These are phyloP conservation scores for Furcasterigmium furcatum DNA, from an alignment of 2,329 filamentous ascomycete genomes.

Conservation along the genomic window DNA sequence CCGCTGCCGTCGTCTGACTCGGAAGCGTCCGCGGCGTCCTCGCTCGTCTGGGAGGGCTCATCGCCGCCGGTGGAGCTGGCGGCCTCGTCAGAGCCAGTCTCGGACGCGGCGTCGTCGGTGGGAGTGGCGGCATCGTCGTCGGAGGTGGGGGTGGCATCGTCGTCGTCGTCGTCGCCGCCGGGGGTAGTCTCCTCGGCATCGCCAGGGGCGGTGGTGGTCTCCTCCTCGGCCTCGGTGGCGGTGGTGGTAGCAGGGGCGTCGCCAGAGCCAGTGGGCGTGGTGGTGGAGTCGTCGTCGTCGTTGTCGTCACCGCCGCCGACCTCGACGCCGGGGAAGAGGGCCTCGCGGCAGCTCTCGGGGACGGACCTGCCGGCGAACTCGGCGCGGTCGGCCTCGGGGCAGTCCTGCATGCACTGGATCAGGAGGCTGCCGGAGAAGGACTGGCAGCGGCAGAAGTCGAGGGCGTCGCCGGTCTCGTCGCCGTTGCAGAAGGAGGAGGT, in stretches of 20 bases:
- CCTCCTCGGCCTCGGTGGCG: not conserved
- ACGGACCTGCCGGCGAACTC: not conserved
- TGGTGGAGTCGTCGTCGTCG: not conserved
- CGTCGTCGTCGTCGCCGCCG: not conserved
- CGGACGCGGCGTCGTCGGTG: too few relatives aligned
- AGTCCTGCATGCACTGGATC: constrained; percentile 6
- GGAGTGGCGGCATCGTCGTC: too few relatives aligned
- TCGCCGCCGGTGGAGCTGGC: not conserved
- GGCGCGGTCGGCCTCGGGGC: constrained; percentile 2
- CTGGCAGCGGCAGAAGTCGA: constrained; percentile 6
- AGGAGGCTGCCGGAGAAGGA: constrained; percentile 5
- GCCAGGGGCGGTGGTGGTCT: not conserved
- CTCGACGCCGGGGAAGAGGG: constrained; percentile 1
- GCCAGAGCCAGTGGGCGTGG: not conserved
- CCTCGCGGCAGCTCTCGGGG: not conserved
- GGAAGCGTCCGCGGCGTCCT: not conserved
- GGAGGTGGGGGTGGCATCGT: too few relatives aligned
- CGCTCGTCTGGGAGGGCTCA: not conserved
- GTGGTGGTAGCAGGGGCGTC: not conserved
- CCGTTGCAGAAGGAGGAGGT: constrained; percentile 8
- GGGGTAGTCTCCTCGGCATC: not conserved
- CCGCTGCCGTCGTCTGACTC: not conserved
- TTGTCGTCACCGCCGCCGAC: not conserved
- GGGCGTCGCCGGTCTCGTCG: constrained; percentile 7
- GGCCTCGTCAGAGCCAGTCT: not conserved